phyloP scores from a whole-genome alignment of 225 moss, liverwort and hornwort genomes.

The Physcomitrium patens region DNA sequence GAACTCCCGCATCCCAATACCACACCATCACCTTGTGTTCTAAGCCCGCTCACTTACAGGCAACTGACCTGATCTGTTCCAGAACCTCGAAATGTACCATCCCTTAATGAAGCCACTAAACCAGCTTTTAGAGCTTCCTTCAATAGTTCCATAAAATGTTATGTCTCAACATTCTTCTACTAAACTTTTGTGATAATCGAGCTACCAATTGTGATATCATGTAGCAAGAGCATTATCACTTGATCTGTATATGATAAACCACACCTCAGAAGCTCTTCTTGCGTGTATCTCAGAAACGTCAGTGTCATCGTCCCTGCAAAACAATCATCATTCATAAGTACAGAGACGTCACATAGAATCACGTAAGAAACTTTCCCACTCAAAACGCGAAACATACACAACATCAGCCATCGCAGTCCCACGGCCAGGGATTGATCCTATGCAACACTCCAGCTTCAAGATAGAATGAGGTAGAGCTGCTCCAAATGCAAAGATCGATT shows the following conservation, averaged over 20 bases:
- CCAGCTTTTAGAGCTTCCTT: slow-evolving; percentile 7
- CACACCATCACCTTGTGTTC: neutral
- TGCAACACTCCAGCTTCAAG: neutral
- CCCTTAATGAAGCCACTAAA: neutral
- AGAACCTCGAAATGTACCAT: neutral
- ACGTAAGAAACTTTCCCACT: neutral
- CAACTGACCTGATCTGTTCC: neutral
- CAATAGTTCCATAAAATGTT: neutral
- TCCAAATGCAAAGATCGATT: slow-evolving; percentile 9
- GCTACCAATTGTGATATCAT: neutral
- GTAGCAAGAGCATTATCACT: neutral
- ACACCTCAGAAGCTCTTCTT: neutral
- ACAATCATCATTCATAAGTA: slow-evolving; percentile 3
- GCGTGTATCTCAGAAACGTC: neutral
- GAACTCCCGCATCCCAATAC: neutral
- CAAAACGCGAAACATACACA: neutral
- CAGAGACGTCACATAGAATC: neutral
- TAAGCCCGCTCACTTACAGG: neutral
- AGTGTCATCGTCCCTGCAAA: slow-evolving; percentile 1
- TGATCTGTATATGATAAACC: neutral
- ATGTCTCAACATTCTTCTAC: neutral
- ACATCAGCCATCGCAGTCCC: neutral
- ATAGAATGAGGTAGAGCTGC: neutral
- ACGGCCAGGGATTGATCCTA: neutral
- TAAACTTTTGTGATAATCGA: neutral